Percentiles rank a stretch among this genome's conserved stretches.
Evolutionary conservation across 1,284 basidiomycete species (phyloP).

Genomic region (Tilletia caries): DNA sequence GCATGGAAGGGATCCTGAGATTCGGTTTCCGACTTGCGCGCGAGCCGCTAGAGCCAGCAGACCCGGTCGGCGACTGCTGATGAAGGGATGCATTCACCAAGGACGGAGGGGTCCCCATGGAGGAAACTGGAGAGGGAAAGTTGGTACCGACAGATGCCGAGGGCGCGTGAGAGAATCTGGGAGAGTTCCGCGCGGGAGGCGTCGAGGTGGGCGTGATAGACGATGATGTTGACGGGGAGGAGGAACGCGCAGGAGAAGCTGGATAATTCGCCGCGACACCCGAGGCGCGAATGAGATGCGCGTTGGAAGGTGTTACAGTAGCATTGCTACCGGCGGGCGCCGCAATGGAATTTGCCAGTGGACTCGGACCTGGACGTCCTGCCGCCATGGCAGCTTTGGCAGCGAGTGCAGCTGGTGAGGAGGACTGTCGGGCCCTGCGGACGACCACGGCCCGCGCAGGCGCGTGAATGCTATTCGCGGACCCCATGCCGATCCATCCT

Average conservation of each 20-base stretch:
- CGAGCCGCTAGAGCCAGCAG: not conserved
- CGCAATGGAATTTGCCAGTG: not conserved
- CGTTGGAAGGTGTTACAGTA: not conserved
- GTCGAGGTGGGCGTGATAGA: not conserved
- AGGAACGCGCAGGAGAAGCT: not conserved
- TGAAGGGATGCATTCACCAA: no score
- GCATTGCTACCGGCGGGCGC: not conserved
- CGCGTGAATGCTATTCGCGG: slow-evolving; percentile 3
- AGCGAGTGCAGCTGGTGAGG: not conserved
- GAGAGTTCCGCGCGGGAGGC: not conserved
- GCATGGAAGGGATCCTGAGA: slow-evolving; percentile 5
- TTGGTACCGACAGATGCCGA: not conserved
- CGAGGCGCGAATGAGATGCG: not conserved
- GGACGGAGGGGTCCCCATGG: no score
- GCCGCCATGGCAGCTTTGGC: not conserved
- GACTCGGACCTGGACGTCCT: slow-evolving; percentile 1
- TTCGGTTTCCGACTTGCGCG: not conserved
- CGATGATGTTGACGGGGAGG: not conserved
- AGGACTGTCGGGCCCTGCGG: not conserved
- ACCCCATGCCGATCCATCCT: slow-evolving; percentile 7
- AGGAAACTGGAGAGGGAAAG: no score
- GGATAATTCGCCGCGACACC: not conserved
- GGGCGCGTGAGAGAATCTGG: not conserved
- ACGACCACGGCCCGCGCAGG: not conserved
- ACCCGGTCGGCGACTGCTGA: not conserved